Evolutionary conservation across 192 early-diverging fungal genomes (phyloP).

Genomic region (Rhizoclosmatium sp.): DNA sequence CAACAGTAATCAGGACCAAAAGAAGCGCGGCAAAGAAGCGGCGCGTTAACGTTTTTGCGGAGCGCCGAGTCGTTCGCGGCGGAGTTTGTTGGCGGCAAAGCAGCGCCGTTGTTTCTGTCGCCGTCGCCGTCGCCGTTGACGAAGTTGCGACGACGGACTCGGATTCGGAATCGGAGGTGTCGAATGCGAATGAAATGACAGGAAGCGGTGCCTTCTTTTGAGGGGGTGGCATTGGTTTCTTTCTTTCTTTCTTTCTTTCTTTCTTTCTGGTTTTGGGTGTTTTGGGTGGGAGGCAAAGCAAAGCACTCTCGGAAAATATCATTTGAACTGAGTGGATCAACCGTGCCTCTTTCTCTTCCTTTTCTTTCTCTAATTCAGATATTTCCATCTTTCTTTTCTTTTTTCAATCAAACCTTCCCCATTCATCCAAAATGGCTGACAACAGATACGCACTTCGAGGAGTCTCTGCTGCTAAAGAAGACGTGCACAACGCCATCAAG

Average conservation of each 20-base stretch:
- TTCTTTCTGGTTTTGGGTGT: no score
- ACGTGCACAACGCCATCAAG: not conserved
- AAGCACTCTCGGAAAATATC: no score
- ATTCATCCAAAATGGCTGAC: not conserved
- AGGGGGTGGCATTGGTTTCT: no score
- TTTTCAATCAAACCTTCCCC: no score
- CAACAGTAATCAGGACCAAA: not conserved
- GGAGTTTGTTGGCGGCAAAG: not conserved
- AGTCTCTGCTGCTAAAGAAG: not conserved
- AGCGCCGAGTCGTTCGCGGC: not conserved
- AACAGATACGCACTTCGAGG: not conserved
- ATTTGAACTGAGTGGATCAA: no score
- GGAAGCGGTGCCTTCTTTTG: not conserved
- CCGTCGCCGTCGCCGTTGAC: not conserved
- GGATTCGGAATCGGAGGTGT: not conserved
- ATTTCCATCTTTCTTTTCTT: no score
- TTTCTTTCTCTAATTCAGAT: no score
- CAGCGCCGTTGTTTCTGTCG: not conserved
- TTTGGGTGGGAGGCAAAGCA: no score
- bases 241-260: no score
- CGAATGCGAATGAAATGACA: not conserved
- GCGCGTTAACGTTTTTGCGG: not conserved
- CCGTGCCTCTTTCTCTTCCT: no score
- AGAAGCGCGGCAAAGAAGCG: not conserved
- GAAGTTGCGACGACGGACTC: not conserved